Evolutionary conservation across 768 basidiomycete genomes (phyloP), one percentile per base, ranked within the genome.

Genomic region (Suillus plorans): DNA sequence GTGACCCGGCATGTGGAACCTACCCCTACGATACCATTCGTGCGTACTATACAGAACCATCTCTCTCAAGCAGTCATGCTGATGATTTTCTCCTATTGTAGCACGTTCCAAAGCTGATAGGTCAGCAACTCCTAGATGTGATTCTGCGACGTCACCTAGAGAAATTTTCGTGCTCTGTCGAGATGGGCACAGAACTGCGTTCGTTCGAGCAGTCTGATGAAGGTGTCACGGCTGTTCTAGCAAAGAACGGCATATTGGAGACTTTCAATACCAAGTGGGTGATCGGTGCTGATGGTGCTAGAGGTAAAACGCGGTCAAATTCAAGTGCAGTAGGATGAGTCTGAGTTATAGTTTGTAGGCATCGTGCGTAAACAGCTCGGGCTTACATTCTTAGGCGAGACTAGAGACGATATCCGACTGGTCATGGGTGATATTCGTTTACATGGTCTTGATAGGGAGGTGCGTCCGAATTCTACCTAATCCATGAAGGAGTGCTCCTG

Each of bases 361-460:
- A 31, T 60, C 18, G 44, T 49, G 10, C 65, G 65, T 31, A 66
- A 66, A 49, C 62, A 66, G 20, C 62, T 66, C n/a, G 56, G 62
- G 20, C 55, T 66, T 6, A 39, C 25, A 10, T 72, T 72, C 47
- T 42, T 73, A 16, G 77, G 77, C 3, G 77, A 78, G 60, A 76
- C 75, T 2, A 66, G 69, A 39, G 72, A 75, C 57, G 69, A 71
- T 22, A 39, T 72, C 59, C 67, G 68, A 20, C 49, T 76, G 34
- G 64, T 77, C 37, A 69, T 71, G 2, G 75, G 70, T n/a, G 77
- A 78, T 69, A 79, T 85, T 5, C 73, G 71, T 52, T 75, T 83
- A 74, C 13, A 12, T n/a, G 55, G 79, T 5, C 68, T 83, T 34
- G 74, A 76, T 25, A 68, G 72, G n/a, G 77, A 79, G 62, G 81